Conservation (phyloP, 2,329 filamentous ascomycete species). For the Trichoderma arundinaceum region DNA sequence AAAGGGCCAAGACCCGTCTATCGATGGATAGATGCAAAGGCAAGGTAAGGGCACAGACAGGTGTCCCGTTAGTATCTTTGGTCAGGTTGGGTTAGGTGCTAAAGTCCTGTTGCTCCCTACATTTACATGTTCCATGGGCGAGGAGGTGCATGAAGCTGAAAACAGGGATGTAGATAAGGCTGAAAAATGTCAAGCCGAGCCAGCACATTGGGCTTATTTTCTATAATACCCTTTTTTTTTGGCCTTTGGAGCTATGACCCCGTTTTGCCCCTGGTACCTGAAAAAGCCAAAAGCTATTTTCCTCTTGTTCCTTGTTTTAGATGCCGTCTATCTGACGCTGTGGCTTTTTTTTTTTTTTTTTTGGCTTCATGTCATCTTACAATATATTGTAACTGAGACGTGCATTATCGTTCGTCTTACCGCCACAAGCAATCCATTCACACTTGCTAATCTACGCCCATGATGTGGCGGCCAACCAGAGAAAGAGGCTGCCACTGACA, state of each 20-base stretch:
- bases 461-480: neutral
- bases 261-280: too few relatives aligned
- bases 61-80: too few relatives aligned
- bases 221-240: neutral
- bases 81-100: too few relatives aligned
- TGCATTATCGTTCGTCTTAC: conserved; percentile 16
- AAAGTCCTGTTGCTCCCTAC: neutral
- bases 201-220: conserved; percentile 15
- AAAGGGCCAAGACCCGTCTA: neutral
- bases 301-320: neutral
- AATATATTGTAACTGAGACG: neutral
- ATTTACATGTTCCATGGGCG: neutral
- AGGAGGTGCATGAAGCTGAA: conserved; percentile 21
- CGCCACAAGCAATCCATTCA: neutral
- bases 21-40: neutral
- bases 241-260: too few relatives aligned
- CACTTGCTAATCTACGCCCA: neutral
- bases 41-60: too few relatives aligned
- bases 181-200: conserved; percentile 18
- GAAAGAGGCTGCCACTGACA: neutral
- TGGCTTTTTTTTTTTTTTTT: neutral
- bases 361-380: neutral
- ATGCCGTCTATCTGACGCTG: neutral
- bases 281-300: neutral
- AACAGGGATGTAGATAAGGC: conserved; percentile 30